These are phyloP conservation scores for Knoxia roxburghii DNA, from an alignment of 257 asterid genomes.

Conservation along the genomic window DNA sequence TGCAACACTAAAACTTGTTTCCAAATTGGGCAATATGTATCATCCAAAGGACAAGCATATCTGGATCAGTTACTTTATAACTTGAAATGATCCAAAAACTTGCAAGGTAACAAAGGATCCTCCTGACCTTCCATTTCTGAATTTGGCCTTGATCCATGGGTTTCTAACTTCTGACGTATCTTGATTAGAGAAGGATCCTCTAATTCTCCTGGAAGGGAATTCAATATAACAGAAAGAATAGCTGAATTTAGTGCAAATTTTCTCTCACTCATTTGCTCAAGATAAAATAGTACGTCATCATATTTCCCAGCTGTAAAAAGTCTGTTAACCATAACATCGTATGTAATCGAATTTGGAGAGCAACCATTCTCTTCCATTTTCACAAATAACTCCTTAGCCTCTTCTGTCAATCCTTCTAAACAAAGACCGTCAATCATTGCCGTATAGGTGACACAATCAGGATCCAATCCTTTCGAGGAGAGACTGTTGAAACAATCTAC, in stretches of 20 bases:
- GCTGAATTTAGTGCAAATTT: not conserved
- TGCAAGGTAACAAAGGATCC: not conserved
- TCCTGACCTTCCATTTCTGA: not conserved
- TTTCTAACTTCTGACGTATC: not conserved
- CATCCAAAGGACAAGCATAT: not conserved
- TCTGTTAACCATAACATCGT: not conserved
- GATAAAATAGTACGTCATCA: not conserved
- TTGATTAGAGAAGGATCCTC: not conserved
- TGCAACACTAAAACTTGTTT: not conserved
- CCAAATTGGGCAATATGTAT: not conserved
- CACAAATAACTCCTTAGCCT: not conserved
- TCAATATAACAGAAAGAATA: not conserved
- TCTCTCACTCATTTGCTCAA: not conserved
- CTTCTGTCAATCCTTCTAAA: not conserved
- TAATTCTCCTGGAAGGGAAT: not conserved
- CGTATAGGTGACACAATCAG: not conserved
- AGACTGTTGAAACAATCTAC: not conserved
- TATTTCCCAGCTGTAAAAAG: not conserved
- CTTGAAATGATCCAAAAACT: not conserved
- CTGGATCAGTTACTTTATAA: not conserved
- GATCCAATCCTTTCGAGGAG: not conserved
- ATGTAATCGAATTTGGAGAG: not conserved
- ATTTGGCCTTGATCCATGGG: not conserved
- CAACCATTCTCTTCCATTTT: not conserved
- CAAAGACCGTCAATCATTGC: not conserved